Conservation (phyloP, 2,329 filamentous ascomycete species). For the Plectosphaerella sp. region DNA sequence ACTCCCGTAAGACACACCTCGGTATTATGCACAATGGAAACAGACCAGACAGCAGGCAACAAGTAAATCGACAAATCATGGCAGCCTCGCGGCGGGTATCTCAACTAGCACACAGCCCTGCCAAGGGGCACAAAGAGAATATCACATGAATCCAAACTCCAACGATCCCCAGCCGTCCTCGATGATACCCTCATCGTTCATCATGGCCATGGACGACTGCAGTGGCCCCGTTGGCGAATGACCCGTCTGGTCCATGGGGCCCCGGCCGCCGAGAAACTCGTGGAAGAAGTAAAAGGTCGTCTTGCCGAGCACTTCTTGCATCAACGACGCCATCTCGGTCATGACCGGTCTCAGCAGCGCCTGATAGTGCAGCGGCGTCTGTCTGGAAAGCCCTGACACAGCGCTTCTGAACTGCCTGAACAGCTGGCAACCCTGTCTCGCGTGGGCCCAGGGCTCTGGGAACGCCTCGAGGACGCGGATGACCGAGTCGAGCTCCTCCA, state of each 20-base stretch:
- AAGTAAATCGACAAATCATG: too few species aligned
- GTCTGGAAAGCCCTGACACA: slow-evolving; percentile 12
- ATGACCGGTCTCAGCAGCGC: slow-evolving; percentile 14
- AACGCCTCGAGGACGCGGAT: slow-evolving; percentile 32
- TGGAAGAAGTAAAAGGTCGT: slow-evolving; percentile 22
- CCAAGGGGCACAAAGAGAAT: too few species aligned
- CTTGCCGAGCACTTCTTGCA: slow-evolving; percentile 27
- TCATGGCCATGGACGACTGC: slow-evolving; percentile 4
- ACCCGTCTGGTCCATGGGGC: slow-evolving; percentile 3
- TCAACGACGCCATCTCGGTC: slow-evolving; percentile 17
- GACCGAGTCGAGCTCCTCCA: slow-evolving; percentile 28
- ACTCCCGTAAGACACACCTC: too few species aligned
- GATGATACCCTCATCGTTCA: slow-evolving; percentile 6
- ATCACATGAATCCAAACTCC: slow-evolving; percentile 10
- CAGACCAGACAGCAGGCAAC: too few species aligned
- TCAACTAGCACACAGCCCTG: too few species aligned
- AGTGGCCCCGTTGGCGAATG: slow-evolving; percentile 10
- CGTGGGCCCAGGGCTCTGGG: slow-evolving; percentile 26
- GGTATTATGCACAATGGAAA: too few species aligned
- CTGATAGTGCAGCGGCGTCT: slow-evolving; percentile 13
- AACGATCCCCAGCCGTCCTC: slow-evolving; percentile 10
- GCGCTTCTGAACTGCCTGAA: slow-evolving; percentile 24
- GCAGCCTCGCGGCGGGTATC: too few species aligned
- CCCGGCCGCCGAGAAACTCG: slow-evolving; percentile 11
- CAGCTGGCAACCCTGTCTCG: slow-evolving; percentile 27